A percentile compares a stretch with the other conserved stretches of the same genome.
These are phyloP conservation scores for Heliamphora exappendiculata DNA, from an alignment of 148 eudicot genomes.

Conservation along the genomic window DNA sequence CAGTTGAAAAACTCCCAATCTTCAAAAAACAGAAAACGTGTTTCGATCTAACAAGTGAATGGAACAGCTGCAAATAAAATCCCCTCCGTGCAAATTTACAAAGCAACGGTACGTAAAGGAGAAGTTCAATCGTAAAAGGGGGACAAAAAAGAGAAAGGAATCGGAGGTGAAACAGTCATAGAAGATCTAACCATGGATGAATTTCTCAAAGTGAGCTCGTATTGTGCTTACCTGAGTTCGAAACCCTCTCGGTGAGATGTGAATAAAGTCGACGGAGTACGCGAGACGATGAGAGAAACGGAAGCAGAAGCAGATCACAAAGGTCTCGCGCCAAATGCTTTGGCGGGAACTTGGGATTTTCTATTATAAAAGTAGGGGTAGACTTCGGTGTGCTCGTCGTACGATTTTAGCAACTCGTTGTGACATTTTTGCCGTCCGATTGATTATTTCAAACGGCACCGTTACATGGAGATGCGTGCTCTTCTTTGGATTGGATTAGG, in stretches of 20 bases:
- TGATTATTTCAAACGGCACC: not conserved
- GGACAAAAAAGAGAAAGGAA: not conserved
- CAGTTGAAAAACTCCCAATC: not conserved
- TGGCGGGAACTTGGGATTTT: slow-evolving; percentile 12
- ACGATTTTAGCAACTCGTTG: not conserved
- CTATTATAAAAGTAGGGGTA: not conserved
- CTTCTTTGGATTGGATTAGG: not conserved
- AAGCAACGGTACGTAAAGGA: not conserved
- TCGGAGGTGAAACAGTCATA: not conserved
- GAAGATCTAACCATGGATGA: not conserved
- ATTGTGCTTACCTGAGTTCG: slow-evolving; percentile 1
- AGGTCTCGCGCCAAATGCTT: slow-evolving; percentile 10
- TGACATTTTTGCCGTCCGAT: not conserved
- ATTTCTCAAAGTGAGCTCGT: not conserved
- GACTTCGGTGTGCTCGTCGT: not conserved
- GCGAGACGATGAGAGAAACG: not conserved
- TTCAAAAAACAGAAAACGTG: not conserved
- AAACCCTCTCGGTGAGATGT: not conserved
- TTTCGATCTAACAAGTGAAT: not conserved
- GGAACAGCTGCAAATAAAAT: not conserved
- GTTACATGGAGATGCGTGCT: not conserved
- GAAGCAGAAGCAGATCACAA: no score
- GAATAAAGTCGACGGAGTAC: not conserved
- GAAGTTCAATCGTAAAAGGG: no score
- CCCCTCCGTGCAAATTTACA: not conserved